phyloP scores from a whole-genome alignment of 176 grass and related monocot genomes.

The Ensete glaucum region DNA sequence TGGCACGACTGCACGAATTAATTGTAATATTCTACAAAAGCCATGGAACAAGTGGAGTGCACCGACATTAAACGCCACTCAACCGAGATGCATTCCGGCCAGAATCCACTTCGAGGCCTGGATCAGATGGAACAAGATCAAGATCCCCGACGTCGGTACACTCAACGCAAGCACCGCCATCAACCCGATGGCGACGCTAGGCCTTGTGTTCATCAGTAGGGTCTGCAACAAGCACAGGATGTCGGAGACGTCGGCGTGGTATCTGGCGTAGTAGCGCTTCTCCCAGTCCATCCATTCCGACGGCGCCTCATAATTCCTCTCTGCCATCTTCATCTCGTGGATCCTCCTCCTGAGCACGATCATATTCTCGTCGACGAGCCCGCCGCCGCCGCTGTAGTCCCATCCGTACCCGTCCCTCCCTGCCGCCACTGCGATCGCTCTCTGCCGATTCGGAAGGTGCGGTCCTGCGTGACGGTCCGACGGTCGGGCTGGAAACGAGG shows the following conservation, averaged over 20 bases:
- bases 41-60: too few species aligned
- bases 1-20: not conserved
- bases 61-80: too few species aligned
- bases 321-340: slow-evolving; percentile 39
- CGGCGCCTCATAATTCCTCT: slow-evolving; percentile 46
- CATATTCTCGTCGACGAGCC: slow-evolving; percentile 54
- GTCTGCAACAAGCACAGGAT: slow-evolving; percentile 40
- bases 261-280: slow-evolving; percentile 46
- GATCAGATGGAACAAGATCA: slow-evolving; percentile 25
- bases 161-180: slow-evolving; percentile 28
- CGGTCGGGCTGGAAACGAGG: too few species aligned
- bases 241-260: slow-evolving; percentile 36
- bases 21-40: too few species aligned
- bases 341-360: slow-evolving; percentile 48
- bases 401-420: too few species aligned
- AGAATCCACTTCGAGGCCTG: slow-evolving; percentile 5
- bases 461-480: too few species aligned
- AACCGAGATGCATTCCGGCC: too few species aligned
- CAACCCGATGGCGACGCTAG: slow-evolving; percentile 28
- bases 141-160: slow-evolving; percentile 34
- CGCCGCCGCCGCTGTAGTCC: slow-evolving; percentile 1
- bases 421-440: too few species aligned
- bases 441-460: too few species aligned
- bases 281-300: slow-evolving; percentile 54
- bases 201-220: slow-evolving; percentile 40